Evolutionary conservation across 2,329 filamentous ascomycete genomes (phyloP), one percentile per base, ranked within the genome.

Genomic region (Colletotrichum costaricense): DNA sequence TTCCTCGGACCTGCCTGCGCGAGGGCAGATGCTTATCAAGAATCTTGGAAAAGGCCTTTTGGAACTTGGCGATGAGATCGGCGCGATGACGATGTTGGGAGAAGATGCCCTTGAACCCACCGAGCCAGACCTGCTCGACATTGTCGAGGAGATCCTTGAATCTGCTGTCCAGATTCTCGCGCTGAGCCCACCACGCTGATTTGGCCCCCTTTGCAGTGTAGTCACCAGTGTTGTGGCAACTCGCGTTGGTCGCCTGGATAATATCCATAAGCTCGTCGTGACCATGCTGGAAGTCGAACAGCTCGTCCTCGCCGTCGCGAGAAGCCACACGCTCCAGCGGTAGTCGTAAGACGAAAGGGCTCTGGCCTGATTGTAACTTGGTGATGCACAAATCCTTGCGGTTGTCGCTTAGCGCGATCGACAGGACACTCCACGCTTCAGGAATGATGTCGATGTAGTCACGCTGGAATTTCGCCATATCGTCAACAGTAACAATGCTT

Each of bases 81-180:
- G 89, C 84, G 24, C 93, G 88, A 49, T 88, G 88, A 62, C 86
- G 82, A 66, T 93, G 90, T 67, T 94, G 93, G 1, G 95, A 95
- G 79, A 99, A 96, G n/a, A 99, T 93, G 19, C 96, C 95, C 70
- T 92, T 93, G 87, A 99, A 99, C 0, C 97, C 97, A 62, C 96
- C 95, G 5, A 99, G 90, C 97, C 97, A 99, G 26, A 97, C 92
- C 74, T 94, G 93, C 82, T 99, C 96, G 52, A 99, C 93, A 73
- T 95, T 97, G 67, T 92, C 87, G 1, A 99, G 87, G 11, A 99
- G 88, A 63, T 94, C 92, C 74, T 91, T 92, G 28, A 99, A 87
- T 11, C 94, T 91, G 38, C 85, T 84, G 79, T 99, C 97, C 19
- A 99, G 87, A 3, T 89, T 89, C 81, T 97, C 93, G 16, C 97